A percentile compares a stretch with the other conserved stretches of the same genome.
Evolutionary conservation across 257 asterid species (phyloP).

Genomic region (Gentiana macrophylla): DNA sequence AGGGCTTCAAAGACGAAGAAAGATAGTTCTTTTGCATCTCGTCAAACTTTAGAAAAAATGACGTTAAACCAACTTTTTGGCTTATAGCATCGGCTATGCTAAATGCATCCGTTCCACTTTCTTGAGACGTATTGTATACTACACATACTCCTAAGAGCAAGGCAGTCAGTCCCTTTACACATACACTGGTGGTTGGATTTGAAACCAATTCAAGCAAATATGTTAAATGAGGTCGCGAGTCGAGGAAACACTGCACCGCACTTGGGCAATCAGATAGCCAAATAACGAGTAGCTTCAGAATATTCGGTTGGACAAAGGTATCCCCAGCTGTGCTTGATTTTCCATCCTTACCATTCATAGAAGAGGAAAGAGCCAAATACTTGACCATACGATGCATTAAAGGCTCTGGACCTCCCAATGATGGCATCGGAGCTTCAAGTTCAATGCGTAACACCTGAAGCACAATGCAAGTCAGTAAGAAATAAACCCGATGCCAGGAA

Average conservation of each 20-base stretch:
- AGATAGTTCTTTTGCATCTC: slow-evolving; percentile 62
- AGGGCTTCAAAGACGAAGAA: slow-evolving; percentile 58
- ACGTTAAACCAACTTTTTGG: slow-evolving; percentile 72
- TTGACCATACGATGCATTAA: slow-evolving; percentile 81
- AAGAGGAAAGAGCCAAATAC: slow-evolving; percentile 74
- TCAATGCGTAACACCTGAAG: slow-evolving; percentile 68
- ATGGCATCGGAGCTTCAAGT: slow-evolving; percentile 57
- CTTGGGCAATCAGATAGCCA: slow-evolving; percentile 78
- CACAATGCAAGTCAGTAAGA: neutral
- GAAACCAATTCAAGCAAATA: slow-evolving; percentile 69
- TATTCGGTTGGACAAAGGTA: slow-evolving; percentile 51
- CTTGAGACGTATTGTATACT: slow-evolving; percentile 40
- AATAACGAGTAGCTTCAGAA: slow-evolving; percentile 58
- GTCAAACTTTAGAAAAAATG: slow-evolving; percentile 58
- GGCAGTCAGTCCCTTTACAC: slow-evolving; percentile 69
- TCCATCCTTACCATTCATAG: slow-evolving; percentile 58
- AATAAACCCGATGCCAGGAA: neutral
- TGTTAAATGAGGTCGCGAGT: slow-evolving; percentile 69
- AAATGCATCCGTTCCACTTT: slow-evolving; percentile 41
- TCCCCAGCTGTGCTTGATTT: slow-evolving; percentile 32
- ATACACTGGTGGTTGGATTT: slow-evolving; percentile 44
- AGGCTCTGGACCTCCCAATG: slow-evolving; percentile 74
- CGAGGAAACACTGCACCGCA: slow-evolving; percentile 76
- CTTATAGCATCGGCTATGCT: slow-evolving; percentile 69
- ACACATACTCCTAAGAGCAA: slow-evolving; percentile 62